These are phyloP conservation scores for Zymoseptoria passerinii DNA, from an alignment of 2,329 filamentous ascomycete genomes.

Conservation along the genomic window DNA sequence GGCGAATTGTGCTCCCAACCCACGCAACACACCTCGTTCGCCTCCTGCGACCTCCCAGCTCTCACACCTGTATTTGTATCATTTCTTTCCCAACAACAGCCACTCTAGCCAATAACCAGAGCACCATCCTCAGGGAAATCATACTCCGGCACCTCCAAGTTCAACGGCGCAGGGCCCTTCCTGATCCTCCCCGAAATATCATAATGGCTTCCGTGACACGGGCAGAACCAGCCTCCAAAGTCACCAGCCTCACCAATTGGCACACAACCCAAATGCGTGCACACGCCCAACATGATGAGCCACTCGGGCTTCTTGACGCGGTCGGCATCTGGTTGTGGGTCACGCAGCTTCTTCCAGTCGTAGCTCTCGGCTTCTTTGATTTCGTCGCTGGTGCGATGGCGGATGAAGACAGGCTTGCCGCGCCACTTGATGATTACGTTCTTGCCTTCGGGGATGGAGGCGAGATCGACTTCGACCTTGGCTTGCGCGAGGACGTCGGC, in stretches of 20 bases:
- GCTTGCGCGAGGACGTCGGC: slow-evolving; percentile 98
- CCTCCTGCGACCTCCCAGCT: background rate
- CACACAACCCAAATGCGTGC: slow-evolving; percentile 98
- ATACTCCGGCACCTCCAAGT: slow-evolving; percentile 90
- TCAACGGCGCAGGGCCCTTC: slow-evolving; percentile 93
- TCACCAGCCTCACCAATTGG: slow-evolving; percentile 98
- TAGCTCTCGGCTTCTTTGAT: slow-evolving; percentile 90
- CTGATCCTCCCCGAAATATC: slow-evolving; percentile 98
- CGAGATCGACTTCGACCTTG: slow-evolving; percentile 96
- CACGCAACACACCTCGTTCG: background rate
- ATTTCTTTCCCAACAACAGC: background rate
- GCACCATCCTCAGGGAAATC: slow-evolving; percentile 85
- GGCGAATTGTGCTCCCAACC: background rate
- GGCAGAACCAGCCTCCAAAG: slow-evolving; percentile 99
- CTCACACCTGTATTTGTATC: background rate
- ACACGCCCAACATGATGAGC: slow-evolving; percentile 98
- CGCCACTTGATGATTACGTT: slow-evolving; percentile 99
- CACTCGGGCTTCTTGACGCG: slow-evolving; percentile 98
- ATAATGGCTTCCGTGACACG: slow-evolving; percentile 99
- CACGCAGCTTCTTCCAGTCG: slow-evolving; percentile 74
- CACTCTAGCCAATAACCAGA: slow-evolving; percentile 80
- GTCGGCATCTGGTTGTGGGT: slow-evolving; percentile 83
- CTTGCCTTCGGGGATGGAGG: slow-evolving; percentile 94
- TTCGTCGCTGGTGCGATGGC: slow-evolving; percentile 87
- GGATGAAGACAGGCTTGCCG: slow-evolving; percentile 99